phyloP scores from a whole-genome alignment of 106 monocot genomes.

The Iris macrosiphon region DNA sequence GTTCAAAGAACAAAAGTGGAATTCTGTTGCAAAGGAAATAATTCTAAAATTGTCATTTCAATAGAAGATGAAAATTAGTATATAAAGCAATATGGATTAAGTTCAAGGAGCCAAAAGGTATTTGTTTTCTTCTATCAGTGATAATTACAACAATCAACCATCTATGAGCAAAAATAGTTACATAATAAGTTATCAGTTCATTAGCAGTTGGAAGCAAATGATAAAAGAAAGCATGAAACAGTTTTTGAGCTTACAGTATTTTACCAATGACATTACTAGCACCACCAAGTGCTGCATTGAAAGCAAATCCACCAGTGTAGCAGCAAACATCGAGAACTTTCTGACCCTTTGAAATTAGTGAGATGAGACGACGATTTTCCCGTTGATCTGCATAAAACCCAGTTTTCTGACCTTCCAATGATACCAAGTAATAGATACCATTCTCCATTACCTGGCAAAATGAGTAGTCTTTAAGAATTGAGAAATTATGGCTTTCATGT shows the following conservation, averaged over 20 bases:
- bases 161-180: too few species aligned
- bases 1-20: too few species aligned
- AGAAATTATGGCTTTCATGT: neutral
- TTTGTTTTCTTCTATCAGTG: too few species aligned
- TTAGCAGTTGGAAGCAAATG: too few species aligned
- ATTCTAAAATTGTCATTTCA: too few species aligned
- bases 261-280: constrained; percentile 83
- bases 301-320: constrained; percentile 93
- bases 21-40: too few species aligned
- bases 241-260: constrained; percentile 25
- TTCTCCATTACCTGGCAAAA: constrained; percentile 79
- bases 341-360: constrained; percentile 49
- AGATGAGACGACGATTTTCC: constrained; percentile 74
- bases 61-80: neutral
- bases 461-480: too few species aligned
- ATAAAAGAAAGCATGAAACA: constrained; percentile 4
- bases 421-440: constrained; percentile 62
- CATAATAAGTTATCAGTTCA: too few species aligned
- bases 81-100: too few species aligned
- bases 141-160: too few species aligned
- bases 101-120: too few species aligned
- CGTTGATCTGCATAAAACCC: constrained; percentile 99
- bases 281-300: constrained; percentile 75
- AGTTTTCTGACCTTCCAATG: constrained; percentile 84
- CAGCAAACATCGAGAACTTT: constrained; percentile 90